These are phyloP conservation scores for Calycina marina DNA, from an alignment of 2,329 filamentous ascomycete species.

Conservation along the genomic window DNA sequence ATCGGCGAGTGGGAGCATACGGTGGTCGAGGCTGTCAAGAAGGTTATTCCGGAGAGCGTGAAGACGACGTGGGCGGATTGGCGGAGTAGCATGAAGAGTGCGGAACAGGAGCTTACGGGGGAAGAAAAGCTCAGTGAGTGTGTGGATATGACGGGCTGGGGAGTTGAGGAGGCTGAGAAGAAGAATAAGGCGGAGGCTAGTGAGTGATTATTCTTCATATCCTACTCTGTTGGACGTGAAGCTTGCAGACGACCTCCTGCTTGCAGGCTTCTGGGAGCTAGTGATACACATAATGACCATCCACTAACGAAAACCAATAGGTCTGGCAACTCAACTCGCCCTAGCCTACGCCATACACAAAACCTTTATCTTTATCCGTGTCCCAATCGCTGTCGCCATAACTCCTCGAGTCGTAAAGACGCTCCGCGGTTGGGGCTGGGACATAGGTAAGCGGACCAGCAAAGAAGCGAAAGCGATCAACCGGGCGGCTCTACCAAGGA, in stretches of 20 bases:
- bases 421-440: constrained; percentile 79
- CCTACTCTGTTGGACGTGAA: no score
- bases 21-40: constrained; percentile 45
- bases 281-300: no score
- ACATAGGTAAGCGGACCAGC: constrained; percentile 65
- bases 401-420: constrained; percentile 90
- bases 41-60: constrained; percentile 43
- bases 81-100: constrained; percentile 32
- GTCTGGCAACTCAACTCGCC: constrained; percentile 66
- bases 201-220: neutral
- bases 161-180: constrained; percentile 26
- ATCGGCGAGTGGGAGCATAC: constrained; percentile 62
- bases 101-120: constrained; percentile 29
- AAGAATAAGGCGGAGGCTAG: constrained; percentile 1
- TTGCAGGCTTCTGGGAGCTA: no score
- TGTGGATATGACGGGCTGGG: constrained; percentile 40
- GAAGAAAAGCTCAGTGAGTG: constrained; percentile 31
- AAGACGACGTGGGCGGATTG: constrained; percentile 37
- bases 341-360: constrained; percentile 97
- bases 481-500: no score
- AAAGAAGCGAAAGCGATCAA: constrained; percentile 23
- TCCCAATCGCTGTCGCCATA: constrained; percentile 79
- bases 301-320: no score
- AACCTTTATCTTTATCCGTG: constrained; percentile 90
- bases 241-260: no score